Evolutionary conservation across 768 basidiomycete genomes (phyloP), one percentile per base, ranked within the genome.

Genomic region (Lenzites betulinus): DNA sequence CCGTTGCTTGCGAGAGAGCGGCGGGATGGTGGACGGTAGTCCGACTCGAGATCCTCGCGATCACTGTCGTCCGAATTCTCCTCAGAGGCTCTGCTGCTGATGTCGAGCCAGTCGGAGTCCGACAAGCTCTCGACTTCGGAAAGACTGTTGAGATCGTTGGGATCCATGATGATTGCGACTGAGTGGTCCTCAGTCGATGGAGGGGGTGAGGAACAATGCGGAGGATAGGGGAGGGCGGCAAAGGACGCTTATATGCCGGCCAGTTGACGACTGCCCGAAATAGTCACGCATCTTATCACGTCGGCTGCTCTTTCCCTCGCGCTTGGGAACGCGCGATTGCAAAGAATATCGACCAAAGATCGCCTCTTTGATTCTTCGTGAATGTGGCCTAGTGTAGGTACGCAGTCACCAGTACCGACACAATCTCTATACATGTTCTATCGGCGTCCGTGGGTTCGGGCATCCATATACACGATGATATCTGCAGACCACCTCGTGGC

Each of bases 41-140:
- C 70, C 18, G 64, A 71, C 54, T 55, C 54, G 20, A 58, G 42
- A 61, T 81, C 82, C 68, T 85, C 85, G 71, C 75, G 84, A 79
- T 88, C 87, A 69, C 81, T 84, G 70, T 80, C 84, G 63, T 78
- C 76, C 64, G 85, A 84, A 65, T 83, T 84, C 75, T 87, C 84
- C 69, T 88, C 88, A 36, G 88, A 89, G 55, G 84, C 84, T 66
- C 83, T 83, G 71, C 81, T 84, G 68, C 84, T 86, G 65, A 92
- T 81, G 68, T 92, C 90, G 68, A 90, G 86, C 90, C 90, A 92
- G 73, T 92, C 90, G 30, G 88, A 90, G 76, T 92, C 90, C 39
- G 89, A 92, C 63, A 84, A 73, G 62, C 73, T 83, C 70, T 88
- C 89, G 64, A 80, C 70, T 71, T 90, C 89, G 67, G 87, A 83